Evolutionary conservation across 257 asterid species (phyloP), one percentile per base, ranked within the genome.

Genomic region (Solanum arcanum): DNA sequence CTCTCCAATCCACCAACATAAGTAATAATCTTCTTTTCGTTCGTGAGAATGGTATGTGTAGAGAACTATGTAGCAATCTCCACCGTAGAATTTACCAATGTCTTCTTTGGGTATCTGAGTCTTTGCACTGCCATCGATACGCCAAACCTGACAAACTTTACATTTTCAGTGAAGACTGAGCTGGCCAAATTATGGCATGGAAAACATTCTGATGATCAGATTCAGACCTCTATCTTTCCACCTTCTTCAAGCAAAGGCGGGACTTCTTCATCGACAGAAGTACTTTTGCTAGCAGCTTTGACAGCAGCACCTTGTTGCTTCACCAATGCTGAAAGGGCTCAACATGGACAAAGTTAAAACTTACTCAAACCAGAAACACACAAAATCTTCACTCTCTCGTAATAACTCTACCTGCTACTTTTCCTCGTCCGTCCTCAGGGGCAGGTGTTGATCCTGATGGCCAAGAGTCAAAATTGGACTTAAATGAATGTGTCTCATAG

Each of bases 381-480:
- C 42, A 16, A n/a, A 77, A 52, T n/a, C 89, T 78, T 68, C 87
- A 75, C 66, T 83, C 86, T 33, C 27, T 13, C 62, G 10, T 46
- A 37, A 47, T 75, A 78, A 88, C 83, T 87, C 81, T 89, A 96
- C 99, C 99, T 87, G 99, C 99, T 37, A 97, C 99, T 92, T 96
- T 97, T 73, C 98, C 99, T 87, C 99, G 94, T 87, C 99, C 99
- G 89, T 96, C 99, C 91, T 97, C 99, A 88, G 98, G 89, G 93
- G 92, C 96, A 89, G 84, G 88, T 73, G 95, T 93, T 47, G 94
- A 97, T 87, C 98, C 97, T 62, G 96, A 93, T 33, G 99, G 98
- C 99, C 99, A 97, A 83, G 98, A 93, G 90, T 93, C 97, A 86
- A 97, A 97, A 88, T 93, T 95, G 91, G 97, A 86, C 91, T 97